Evolutionary conservation across 2,329 filamentous ascomycete species (phyloP), one percentile per base, ranked within the genome.

Genomic region (Chalara sp.): DNA sequence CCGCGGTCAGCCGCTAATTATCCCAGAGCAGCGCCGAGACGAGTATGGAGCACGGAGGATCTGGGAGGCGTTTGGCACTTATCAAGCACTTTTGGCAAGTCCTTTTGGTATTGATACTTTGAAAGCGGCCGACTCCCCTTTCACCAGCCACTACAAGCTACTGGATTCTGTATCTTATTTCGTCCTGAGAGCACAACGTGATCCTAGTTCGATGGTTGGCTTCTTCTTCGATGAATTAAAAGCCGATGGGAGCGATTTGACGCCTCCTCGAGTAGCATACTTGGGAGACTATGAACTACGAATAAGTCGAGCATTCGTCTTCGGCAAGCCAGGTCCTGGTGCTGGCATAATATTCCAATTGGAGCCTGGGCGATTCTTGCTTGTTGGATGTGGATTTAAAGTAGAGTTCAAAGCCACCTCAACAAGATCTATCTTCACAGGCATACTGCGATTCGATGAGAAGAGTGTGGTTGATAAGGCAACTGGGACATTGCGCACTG

Each of bases 21-120:
- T 76, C 48, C 72, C 73, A 6, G 73, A 75, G 61, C 73, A 75
- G 56, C 65, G 69, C 6, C 63, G 71, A 40, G 72, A 75, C 53
- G 72, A 73, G 40, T 68, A 69, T 51, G 69, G 69, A 6, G 70
- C 65, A 2, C 56, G 68, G 30, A 61, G 70, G 10, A 66, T 70
- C 35, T 72, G 68, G 69, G 48, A 52, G 0, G 70, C 70, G 1
- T 65, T 65, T 52, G 70, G 68, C 1, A 62, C 60, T 3, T 64
- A 65, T 49, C 61, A 65, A 50, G 65, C 65, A 6, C 47, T 72
- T 6, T 67, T 69, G 3, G 60, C 61, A 1, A 62, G 62, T 5
- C 68, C 69, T 0, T 72, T 72, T 51, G 64, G 70, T 5, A 71
- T 73, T 44, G 72, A 75, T 50, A 72, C 71, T 0, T 52, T 71